Conservation (phyloP, 768 basidiomycete genomes). For the Rhizopogon roseolus region DNA sequence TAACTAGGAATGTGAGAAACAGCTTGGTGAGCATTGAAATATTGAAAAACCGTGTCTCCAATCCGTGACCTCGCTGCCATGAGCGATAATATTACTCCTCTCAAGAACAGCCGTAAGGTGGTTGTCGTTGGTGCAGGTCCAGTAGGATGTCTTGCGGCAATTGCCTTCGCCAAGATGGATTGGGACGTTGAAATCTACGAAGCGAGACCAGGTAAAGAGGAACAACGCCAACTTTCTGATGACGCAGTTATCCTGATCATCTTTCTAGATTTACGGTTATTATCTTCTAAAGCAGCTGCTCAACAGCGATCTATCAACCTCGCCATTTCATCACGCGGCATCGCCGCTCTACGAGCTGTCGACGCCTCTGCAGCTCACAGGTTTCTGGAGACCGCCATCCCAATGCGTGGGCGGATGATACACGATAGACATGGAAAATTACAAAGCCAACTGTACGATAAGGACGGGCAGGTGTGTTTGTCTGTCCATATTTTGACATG, state of each 20-base stretch:
- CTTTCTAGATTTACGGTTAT: slow-evolving; percentile 64
- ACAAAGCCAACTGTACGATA: slow-evolving; percentile 86
- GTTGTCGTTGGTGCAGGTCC: slow-evolving; percentile 86
- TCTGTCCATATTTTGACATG: slow-evolving; percentile 10
- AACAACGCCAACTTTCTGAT: slow-evolving; percentile 10
- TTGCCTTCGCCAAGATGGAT: slow-evolving; percentile 80
- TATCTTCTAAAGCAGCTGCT: slow-evolving; percentile 57
- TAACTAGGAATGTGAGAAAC: not conserved
- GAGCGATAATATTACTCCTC: slow-evolving; percentile 5
- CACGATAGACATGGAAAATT: slow-evolving; percentile 69
- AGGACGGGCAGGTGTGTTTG: slow-evolving; percentile 72
- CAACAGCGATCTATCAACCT: slow-evolving; percentile 93
- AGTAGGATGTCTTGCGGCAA: slow-evolving; percentile 88
- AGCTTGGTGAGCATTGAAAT: not conserved
- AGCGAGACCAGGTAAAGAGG: slow-evolving; percentile 60
- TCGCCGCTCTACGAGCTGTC: slow-evolving; percentile 80
- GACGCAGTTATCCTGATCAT: slow-evolving; percentile 8
- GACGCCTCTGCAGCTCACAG: slow-evolving; percentile 64
- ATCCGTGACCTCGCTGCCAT: slow-evolving; percentile 5
- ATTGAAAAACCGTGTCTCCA: not conserved
- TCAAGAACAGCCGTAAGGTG: slow-evolving; percentile 34
- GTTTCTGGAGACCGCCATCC: slow-evolving; percentile 78
- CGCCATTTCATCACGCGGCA: slow-evolving; percentile 90
- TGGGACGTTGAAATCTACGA: slow-evolving; percentile 84
- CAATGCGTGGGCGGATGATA: slow-evolving; percentile 95